Base-by-base conservation (phyloP, 345 rosid genomes). In the Eucalyptus grandis region DNA sequence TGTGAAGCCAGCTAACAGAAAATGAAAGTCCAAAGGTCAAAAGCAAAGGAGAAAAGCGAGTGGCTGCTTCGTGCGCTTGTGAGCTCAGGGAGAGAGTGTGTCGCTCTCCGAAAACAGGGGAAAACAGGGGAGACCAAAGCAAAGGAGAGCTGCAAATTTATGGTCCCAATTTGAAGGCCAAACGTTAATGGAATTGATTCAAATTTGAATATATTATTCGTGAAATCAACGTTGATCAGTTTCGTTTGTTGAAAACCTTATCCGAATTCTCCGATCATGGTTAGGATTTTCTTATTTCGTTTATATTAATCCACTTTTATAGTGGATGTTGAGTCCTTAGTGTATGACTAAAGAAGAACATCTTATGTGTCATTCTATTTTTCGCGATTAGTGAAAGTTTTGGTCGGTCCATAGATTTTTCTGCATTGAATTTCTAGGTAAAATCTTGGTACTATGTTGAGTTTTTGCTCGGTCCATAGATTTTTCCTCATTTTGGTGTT, bases 191-290 rank as follows among this genome's bases (percentile, higher is more conserved):
- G 13, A 56, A 56, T 56, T 56, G 13, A 24, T 24, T 22, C 2
- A 24, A 10, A 56, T 24, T 9, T 24, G 14, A 56, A 5, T 24
- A 56, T 24, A 56, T 56, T 24, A 24, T 56, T 2, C 6, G 14
- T 24, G 14, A 56, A 24, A 56, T 24, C 5, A 8, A 56, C n/a
- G n/a, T 24, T 56, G 30, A 56, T 2, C 6, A 9, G 0, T 56
- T 56, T 56, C 27, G 0, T 10, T 56, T 9, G 13, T 4, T 56
- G 1, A 56, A 24, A 56, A 56, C 30, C 14, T 22, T 5, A 53
- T 56, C 30, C 6, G 14, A 56, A 24, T 56, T 56, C 6, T 56
- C 3, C 6, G 1, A 56, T 56, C 6, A 24, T 3, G 0, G 0
- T 56, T 22, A 56, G 27, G 1, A 24, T 56, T 56, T 56, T 56